Evolutionary conservation across 768 basidiomycete species (phyloP).

Genomic region (Ephemerocybe angulata): DNA sequence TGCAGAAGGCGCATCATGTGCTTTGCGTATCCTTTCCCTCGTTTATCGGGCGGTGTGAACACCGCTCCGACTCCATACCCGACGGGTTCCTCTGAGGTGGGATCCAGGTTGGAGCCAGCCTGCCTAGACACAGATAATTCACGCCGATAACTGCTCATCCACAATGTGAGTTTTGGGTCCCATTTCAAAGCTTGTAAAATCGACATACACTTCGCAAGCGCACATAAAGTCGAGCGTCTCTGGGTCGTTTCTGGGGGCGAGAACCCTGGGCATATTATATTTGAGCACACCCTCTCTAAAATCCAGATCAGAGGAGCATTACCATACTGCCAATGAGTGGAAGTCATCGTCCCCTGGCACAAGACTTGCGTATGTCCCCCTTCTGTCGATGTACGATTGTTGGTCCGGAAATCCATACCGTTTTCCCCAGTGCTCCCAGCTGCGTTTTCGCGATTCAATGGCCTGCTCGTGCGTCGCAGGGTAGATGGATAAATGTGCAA

Average conservation of each 20-base stretch:
- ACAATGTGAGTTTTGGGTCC: conserved; percentile 1
- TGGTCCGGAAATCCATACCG: conserved; percentile 33
- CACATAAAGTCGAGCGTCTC: conserved; percentile 52
- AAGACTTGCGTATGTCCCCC: conserved; percentile 34
- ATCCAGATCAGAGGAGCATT: background rate
- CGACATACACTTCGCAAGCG: conserved; percentile 65
- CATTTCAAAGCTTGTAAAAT: conserved; percentile 12
- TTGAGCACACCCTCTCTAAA: background rate
- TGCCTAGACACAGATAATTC: conserved; percentile 23
- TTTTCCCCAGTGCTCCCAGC: conserved; percentile 38
- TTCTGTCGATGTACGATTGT: conserved; percentile 43
- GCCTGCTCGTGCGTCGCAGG: conserved; percentile 46
- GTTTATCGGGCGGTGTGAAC: conserved; percentile 47
- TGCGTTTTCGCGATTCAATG: conserved; percentile 33
- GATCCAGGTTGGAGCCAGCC: conserved; percentile 6
- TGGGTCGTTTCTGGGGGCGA: conserved; percentile 50
- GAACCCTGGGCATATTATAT: conserved; percentile 50
- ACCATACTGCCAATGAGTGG: conserved; percentile 59
- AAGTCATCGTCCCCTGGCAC: conserved; percentile 41
- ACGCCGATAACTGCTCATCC: conserved; percentile 26
- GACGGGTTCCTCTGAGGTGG: conserved; percentile 28
- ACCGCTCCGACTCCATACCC: conserved; percentile 57
- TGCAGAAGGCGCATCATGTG: conserved; percentile 68
- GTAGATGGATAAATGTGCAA: conserved; percentile 11
- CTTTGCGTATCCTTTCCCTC: conserved; percentile 53